Conservation (phyloP, 2,329 filamentous ascomycete species). For the Pseudogymnoascus sp. region DNA sequence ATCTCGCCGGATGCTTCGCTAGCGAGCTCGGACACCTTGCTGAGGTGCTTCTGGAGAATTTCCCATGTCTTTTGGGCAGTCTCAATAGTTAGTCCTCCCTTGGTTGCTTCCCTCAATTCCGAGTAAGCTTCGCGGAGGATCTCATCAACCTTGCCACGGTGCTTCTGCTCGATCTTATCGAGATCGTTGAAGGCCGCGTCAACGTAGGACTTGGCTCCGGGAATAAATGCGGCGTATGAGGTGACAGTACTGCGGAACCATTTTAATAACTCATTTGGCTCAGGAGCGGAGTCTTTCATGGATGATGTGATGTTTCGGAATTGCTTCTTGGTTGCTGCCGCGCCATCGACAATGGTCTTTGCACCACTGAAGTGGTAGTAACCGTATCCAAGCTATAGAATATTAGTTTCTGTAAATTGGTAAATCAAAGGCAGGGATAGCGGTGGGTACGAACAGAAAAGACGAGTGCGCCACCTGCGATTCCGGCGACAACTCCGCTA, state of each 20-base stretch:
- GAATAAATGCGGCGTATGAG: constrained; percentile 63
- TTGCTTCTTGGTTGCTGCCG: constrained; percentile 50
- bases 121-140: constrained; percentile 60
- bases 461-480: constrained; percentile 41
- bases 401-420: background rate
- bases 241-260: constrained; percentile 59
- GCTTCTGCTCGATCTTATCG: constrained; percentile 58
- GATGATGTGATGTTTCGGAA: constrained; percentile 52
- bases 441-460: constrained; percentile 26
- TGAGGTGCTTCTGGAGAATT: constrained; percentile 53
- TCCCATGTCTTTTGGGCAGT: constrained; percentile 54
- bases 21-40: constrained; percentile 51
- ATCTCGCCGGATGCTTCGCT: constrained; percentile 57
- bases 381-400: constrained; percentile 35
- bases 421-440: background rate
- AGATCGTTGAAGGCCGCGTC: constrained; percentile 63
- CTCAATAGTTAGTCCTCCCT: constrained; percentile 52
- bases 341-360: constrained; percentile 36
- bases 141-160: constrained; percentile 61
- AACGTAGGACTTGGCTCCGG: constrained; percentile 60
- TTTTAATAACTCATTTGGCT: constrained; percentile 56
- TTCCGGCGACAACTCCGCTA: constrained; percentile 38
- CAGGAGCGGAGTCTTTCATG: constrained; percentile 54
- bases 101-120: constrained; percentile 54
- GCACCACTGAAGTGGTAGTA: constrained; percentile 45